Evolutionary conservation across 2,329 filamentous ascomycete genomes (phyloP).

Genomic region (Paecilomyces sp.): DNA sequence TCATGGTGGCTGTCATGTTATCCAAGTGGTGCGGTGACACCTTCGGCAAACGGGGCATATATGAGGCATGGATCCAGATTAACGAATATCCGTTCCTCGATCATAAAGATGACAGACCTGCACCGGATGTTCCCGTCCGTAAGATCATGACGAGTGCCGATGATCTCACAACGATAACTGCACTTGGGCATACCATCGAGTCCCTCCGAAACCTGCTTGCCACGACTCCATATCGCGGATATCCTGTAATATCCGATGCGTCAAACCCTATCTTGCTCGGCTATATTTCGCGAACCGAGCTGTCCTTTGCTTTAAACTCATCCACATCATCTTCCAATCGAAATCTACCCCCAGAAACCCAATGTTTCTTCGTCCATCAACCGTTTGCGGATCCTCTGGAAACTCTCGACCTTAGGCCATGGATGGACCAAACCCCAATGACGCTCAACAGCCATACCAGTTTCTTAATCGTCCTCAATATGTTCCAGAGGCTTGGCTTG

Average conservation of each 20-base stretch:
- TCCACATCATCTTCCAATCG: conserved; percentile 41
- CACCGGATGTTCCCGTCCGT: conserved; percentile 78
- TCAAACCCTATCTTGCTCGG: conserved; percentile 74
- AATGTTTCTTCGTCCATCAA: conserved; percentile 78
- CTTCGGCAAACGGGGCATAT: conserved; percentile 86
- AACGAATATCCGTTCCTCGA: conserved; percentile 95
- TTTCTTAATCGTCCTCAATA: conserved; percentile 77
- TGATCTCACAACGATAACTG: conserved; percentile 80
- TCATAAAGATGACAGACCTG: conserved; percentile 69
- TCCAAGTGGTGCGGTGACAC: conserved; percentile 98
- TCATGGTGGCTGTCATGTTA: conserved; percentile 98
- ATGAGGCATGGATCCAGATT: conserved; percentile 95
- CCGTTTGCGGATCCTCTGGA: conserved; percentile 69
- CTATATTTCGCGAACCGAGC: conserved; percentile 88
- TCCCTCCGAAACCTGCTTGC: conserved; percentile 64
- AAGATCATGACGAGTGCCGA: conserved; percentile 91
- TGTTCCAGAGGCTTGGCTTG: conserved; percentile 91
- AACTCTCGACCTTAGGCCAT: conserved; percentile 82
- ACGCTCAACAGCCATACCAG: conserved; percentile 71
- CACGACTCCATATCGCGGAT: conserved; percentile 75
- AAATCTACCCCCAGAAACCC: conserved; percentile 60
- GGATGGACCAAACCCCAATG: conserved; percentile 98
- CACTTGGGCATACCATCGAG: conserved; percentile 78
- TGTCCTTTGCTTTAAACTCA: conserved; percentile 69
- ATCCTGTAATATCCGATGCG: conserved; percentile 77